phyloP scores from a whole-genome alignment of 1,284 basidiomycete genomes.

The Ganoderma sinense region DNA sequence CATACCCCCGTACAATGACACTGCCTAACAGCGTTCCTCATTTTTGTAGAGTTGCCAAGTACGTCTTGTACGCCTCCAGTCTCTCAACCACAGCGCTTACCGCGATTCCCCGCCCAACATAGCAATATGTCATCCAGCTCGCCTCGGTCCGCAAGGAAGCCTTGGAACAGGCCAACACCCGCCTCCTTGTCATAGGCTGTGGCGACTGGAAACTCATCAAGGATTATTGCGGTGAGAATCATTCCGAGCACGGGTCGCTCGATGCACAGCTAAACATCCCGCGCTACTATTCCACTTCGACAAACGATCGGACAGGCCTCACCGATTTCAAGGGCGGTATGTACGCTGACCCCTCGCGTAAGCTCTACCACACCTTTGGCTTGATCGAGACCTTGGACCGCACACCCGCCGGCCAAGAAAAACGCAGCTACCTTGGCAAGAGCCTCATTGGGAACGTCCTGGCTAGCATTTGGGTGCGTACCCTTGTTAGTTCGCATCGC shows the following conservation, averaged over 20 bases:
- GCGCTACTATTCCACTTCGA: conserved; percentile 30
- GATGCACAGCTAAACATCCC: neutral
- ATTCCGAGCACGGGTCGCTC: neutral
- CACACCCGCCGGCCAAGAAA: conserved; percentile 55
- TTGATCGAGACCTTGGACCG: conserved; percentile 54
- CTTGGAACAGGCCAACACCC: conserved; percentile 49
- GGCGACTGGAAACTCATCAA: conserved; percentile 64
- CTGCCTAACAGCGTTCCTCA: conserved; percentile 7
- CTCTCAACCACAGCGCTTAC: conserved; percentile 14
- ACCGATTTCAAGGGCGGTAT: conserved; percentile 58
- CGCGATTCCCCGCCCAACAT: neutral
- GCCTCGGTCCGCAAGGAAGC: conserved; percentile 51
- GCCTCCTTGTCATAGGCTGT: conserved; percentile 67
- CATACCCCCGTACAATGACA: neutral
- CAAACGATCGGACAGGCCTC: conserved; percentile 39
- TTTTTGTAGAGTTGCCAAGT: conserved; percentile 52
- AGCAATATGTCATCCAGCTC: conserved; percentile 65
- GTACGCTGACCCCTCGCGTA: conserved; percentile 65
- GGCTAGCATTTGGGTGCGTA: conserved; percentile 56
- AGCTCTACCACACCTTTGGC: conserved; percentile 59
- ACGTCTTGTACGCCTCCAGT: conserved; percentile 4
- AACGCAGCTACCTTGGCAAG: conserved; percentile 53
- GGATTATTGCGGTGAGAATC: conserved; percentile 56
- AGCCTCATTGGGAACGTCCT: conserved; percentile 44
- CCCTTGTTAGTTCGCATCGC: neutral